Evolutionary conservation across 805 yeast species (phyloP).

Genomic region (Starmerella tilneyi): DNA sequence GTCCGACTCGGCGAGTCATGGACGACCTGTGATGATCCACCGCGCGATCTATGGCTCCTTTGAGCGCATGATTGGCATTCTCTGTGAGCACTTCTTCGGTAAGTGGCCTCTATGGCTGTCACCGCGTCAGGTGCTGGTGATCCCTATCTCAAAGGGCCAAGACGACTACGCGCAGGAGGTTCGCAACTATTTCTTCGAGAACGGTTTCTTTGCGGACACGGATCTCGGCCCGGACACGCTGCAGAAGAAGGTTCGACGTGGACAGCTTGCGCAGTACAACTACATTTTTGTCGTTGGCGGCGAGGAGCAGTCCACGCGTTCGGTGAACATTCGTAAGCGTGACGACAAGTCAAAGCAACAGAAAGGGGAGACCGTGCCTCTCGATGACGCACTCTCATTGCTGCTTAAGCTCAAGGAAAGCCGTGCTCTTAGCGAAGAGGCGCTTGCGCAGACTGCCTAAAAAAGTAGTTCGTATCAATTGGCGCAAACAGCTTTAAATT

Average conservation of each 20-base stretch:
- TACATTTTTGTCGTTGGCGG: slow-evolving; percentile 96
- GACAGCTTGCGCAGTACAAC: slow-evolving; percentile 89
- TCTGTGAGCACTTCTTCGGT: slow-evolving; percentile 96
- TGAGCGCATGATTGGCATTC: slow-evolving; percentile 97
- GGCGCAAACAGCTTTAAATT: too few relatives aligned
- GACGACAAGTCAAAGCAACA: slow-evolving; percentile 88
- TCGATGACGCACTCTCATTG: slow-evolving; percentile 62
- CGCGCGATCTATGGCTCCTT: slow-evolving; percentile 97
- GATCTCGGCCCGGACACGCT: slow-evolving; percentile 92
- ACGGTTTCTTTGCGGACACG: slow-evolving; percentile 83
- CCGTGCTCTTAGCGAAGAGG: slow-evolving; percentile 42
- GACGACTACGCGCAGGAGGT: slow-evolving; percentile 81
- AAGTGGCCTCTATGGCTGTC: slow-evolving; percentile 99
- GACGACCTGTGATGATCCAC: slow-evolving; percentile 97
- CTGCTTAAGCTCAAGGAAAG: slow-evolving; percentile 57
- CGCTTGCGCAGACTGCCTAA: not conserved
- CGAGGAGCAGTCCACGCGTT: slow-evolving; percentile 65
- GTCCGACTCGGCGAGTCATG: slow-evolving; percentile 34
- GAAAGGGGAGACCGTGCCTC: slow-evolving; percentile 66
- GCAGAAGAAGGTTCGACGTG: slow-evolving; percentile 96
- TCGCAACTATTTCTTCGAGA: slow-evolving; percentile 48
- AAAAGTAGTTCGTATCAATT: too few relatives aligned
- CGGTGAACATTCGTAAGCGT: slow-evolving; percentile 94
- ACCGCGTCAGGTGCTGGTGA: slow-evolving; percentile 95
- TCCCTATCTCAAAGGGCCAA: slow-evolving; percentile 93